phyloP scores from a whole-genome alignment of 2,329 filamentous ascomycete genomes.

The Arthrinium phaeospermum region DNA sequence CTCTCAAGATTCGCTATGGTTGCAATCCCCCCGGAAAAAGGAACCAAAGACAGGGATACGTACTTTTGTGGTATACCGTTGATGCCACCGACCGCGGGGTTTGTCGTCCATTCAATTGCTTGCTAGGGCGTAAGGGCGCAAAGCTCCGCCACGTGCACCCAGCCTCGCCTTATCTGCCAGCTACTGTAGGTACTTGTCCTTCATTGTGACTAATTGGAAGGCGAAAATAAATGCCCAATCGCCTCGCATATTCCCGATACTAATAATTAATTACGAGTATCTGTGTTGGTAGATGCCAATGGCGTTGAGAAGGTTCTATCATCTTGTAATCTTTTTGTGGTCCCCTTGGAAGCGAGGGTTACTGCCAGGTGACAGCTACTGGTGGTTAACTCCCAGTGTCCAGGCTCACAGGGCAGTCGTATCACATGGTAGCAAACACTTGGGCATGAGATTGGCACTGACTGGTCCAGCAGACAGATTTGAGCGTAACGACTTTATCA shows the following conservation, averaged over 20 bases:
- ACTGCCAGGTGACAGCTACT: background rate
- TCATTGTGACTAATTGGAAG: background rate
- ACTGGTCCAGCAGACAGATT: background rate
- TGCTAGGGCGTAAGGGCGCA: slow-evolving; percentile 1
- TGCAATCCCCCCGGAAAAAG: background rate
- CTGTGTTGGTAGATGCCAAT: background rate
- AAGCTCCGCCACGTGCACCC: background rate
- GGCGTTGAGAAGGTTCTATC: background rate
- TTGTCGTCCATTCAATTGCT: background rate
- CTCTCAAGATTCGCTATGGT: background rate
- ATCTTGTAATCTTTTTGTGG: background rate
- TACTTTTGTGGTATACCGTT: background rate
- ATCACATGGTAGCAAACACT: background rate
- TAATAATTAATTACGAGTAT: background rate
- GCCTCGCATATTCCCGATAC: background rate
- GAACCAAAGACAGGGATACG: background rate
- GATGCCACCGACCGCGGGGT: slow-evolving; percentile 9
- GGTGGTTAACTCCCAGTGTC: background rate
- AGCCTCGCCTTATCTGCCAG: background rate
- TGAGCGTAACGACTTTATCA: slow-evolving; percentile 3
- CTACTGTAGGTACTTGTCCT: background rate
- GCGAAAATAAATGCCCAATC: too few species aligned
- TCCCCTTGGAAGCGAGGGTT: background rate
- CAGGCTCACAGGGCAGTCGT: background rate
- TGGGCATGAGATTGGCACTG: background rate